Evolutionary conservation across 768 basidiomycete genomes (phyloP).

Genomic region (Tulasnella sp.): DNA sequence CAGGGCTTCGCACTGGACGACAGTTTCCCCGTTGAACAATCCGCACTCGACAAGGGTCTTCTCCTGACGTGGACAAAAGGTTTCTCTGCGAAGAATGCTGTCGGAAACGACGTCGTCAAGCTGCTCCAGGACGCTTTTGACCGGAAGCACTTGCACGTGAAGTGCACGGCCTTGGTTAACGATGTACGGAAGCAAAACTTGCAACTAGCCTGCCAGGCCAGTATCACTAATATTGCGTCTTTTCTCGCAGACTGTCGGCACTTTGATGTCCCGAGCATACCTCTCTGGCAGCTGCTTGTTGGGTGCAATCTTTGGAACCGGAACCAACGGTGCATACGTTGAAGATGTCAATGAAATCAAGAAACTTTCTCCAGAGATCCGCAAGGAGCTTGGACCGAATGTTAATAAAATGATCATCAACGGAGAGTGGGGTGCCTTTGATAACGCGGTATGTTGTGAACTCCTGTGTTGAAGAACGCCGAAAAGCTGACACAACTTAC

Average conservation of each 20-base stretch:
- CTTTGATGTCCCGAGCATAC: conserved; percentile 90
- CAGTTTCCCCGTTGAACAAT: conserved; percentile 97
- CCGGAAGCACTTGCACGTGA: conserved; percentile 88
- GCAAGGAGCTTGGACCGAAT: conserved; percentile 53
- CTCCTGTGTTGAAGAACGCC: conserved; percentile 13
- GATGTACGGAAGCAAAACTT: conserved; percentile 61
- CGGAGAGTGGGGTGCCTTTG: conserved; percentile 98
- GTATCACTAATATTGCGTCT: background rate
- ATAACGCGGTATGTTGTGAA: conserved; percentile 73
- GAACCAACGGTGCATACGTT: conserved; percentile 97
- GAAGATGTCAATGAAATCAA: conserved; percentile 83
- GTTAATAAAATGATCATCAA: conserved; percentile 82
- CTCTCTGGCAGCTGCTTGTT: conserved; percentile 79
- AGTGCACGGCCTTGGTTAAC: conserved; percentile 90
- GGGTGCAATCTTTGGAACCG: conserved; percentile 92
- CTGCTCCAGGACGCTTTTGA: conserved; percentile 92
- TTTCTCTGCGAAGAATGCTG: conserved; percentile 86
- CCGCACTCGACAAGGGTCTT: conserved; percentile 84
- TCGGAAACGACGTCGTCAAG: conserved; percentile 86
- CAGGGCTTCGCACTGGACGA: background rate
- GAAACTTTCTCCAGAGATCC: conserved; percentile 65
- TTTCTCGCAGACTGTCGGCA: conserved; percentile 80
- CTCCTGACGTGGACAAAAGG: conserved; percentile 97
- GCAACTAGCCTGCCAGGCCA: background rate
- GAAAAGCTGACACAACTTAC: background rate